A percentile compares a stretch with the other conserved stretches of the same genome.
phyloP scores from a whole-genome alignment of 2,329 filamentous ascomycete genomes.

The Ambrosiella cleistominuta region DNA sequence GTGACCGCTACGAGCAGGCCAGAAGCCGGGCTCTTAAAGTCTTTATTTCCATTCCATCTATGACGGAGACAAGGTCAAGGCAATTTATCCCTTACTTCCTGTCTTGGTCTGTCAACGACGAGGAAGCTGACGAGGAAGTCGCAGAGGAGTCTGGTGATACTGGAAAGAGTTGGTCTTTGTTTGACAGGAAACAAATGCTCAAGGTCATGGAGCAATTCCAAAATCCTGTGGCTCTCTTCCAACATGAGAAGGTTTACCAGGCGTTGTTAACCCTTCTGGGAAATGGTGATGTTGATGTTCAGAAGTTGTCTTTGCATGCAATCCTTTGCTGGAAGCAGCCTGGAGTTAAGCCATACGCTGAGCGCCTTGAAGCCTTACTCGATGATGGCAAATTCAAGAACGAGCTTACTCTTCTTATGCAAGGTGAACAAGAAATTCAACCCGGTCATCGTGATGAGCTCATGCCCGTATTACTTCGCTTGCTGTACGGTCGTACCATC shows the following conservation, averaged over 20 bases:
- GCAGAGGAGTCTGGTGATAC: slow-evolving; percentile 23
- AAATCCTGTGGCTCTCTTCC: slow-evolving; percentile 74
- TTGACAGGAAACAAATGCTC: slow-evolving; percentile 71
- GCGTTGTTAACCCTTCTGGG: slow-evolving; percentile 58
- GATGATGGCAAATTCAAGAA: slow-evolving; percentile 88
- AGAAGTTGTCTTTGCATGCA: slow-evolving; percentile 68
- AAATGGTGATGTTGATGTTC: slow-evolving; percentile 81
- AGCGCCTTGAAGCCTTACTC: slow-evolving; percentile 69
- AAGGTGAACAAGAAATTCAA: slow-evolving; percentile 55
- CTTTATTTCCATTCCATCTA: slow-evolving; percentile 50
- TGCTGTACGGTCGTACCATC: slow-evolving; percentile 81
- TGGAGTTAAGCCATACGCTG: slow-evolving; percentile 58
- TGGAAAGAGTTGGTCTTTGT: slow-evolving; percentile 46
- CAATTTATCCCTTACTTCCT: slow-evolving; percentile 73
- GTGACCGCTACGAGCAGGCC: slow-evolving; percentile 36
- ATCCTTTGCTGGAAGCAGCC: slow-evolving; percentile 79
- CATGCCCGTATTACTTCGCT: slow-evolving; percentile 70
- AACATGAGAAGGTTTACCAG: slow-evolving; percentile 55
- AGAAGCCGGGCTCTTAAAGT: slow-evolving; percentile 67
- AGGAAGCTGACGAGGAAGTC: slow-evolving; percentile 20
- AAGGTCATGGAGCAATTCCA: slow-evolving; percentile 66
- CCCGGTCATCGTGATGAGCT: slow-evolving; percentile 53
- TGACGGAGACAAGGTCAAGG: slow-evolving; percentile 76
- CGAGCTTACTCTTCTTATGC: slow-evolving; percentile 77
- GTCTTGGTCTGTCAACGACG: slow-evolving; percentile 50